Conservation (phyloP, 306 rosid genomes). For the cucumber (Cucumis sativus) region DNA sequence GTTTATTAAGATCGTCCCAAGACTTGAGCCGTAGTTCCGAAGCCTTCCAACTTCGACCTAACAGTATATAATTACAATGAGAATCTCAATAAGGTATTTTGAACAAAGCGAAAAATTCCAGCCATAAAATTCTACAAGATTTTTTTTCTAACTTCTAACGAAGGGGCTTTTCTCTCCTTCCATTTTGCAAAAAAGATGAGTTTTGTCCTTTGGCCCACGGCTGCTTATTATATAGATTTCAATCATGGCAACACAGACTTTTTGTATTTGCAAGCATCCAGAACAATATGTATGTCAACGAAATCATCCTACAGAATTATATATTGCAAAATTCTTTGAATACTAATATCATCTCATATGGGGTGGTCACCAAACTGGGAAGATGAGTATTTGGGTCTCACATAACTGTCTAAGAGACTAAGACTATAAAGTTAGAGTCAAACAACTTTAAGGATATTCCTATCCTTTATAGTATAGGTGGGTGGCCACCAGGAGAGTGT, state of each 20-base stretch:
- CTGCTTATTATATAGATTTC: background rate
- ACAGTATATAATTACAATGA: constrained; percentile 3
- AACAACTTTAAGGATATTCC: background rate
- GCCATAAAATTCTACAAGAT: background rate
- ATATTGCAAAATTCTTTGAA: background rate
- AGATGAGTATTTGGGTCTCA: background rate
- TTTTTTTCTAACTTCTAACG: background rate
- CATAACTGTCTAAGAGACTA: background rate
- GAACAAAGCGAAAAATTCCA: background rate
- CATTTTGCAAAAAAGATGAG: background rate
- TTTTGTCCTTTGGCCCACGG: background rate
- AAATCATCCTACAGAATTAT: background rate
- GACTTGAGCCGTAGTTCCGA: constrained; percentile 77
- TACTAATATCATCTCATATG: background rate
- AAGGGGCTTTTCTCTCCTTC: background rate
- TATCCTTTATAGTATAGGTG: background rate
- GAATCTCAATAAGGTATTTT: background rate
- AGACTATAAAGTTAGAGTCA: background rate
- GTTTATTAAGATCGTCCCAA: constrained; percentile 89
- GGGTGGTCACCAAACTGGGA: background rate
- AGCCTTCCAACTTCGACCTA: constrained; percentile 97
- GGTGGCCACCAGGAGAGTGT: background rate
- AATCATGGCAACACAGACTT: background rate
- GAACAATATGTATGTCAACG: background rate
- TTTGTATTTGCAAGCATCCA: background rate